Conservation (phyloP, 2,329 filamentous ascomycete genomes). For the Arthrobotrys iridis region DNA sequence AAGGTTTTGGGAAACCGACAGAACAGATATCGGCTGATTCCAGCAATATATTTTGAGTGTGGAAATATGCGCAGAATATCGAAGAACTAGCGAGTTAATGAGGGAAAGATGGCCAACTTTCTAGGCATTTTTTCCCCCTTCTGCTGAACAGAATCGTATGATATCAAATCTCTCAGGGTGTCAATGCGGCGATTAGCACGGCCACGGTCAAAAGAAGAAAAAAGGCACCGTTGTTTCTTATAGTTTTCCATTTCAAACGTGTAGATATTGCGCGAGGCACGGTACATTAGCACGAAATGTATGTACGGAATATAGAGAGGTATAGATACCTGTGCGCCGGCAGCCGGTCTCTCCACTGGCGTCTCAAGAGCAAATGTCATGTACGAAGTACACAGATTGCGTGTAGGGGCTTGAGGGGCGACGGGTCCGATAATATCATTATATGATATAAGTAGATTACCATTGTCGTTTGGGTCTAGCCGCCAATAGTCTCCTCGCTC, state of each 20-base stretch:
- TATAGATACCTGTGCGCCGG: conserved; percentile 28
- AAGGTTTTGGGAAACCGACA: conserved; percentile 2
- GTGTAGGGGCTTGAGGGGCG: conserved; percentile 32
- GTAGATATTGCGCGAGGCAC: conserved; percentile 40
- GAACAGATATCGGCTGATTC: conserved; percentile 28
- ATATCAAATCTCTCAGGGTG: conserved; percentile 43
- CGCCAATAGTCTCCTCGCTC: conserved; percentile 22
- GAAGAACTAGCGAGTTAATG: background rate
- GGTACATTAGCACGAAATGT: conserved; percentile 20
- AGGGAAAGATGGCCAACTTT: conserved; percentile 15
- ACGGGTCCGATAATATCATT: conserved; percentile 33
- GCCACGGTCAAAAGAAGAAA: conserved; percentile 2
- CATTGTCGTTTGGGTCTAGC: background rate
- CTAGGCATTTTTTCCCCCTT: background rate
- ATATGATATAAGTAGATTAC: conserved; percentile 18
- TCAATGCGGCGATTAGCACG: conserved; percentile 49
- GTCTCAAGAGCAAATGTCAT: conserved; percentile 15
- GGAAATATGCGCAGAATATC: conserved; percentile 3
- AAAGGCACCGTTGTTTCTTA: conserved; percentile 25
- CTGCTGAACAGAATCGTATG: conserved; percentile 31
- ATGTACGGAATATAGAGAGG: conserved; percentile 1
- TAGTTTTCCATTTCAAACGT: background rate
- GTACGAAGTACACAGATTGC: conserved; percentile 18
- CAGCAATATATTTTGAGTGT: conserved; percentile 16
- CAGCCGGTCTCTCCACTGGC: conserved; percentile 31